phyloP scores from a whole-genome alignment of 768 basidiomycete genomes.

The Termitomyces eurrhizus region DNA sequence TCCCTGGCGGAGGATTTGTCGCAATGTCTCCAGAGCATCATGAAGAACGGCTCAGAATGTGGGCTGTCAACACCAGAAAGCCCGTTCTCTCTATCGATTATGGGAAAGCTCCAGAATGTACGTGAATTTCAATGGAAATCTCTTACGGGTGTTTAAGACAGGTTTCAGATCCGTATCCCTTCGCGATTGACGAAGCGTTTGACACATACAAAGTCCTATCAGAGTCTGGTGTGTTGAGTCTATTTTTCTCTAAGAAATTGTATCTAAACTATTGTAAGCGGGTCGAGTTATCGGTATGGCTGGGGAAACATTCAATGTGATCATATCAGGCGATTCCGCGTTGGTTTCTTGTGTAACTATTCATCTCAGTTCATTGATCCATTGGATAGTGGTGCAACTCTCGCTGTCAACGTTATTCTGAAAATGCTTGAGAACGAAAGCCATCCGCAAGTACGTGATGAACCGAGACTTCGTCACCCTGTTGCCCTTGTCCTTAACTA shows the following conservation, averaged over 20 bases:
- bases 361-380: constrained; percentile 10
- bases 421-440: constrained; percentile 72
- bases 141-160: neutral
- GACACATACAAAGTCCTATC: constrained; percentile 82
- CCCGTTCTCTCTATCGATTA: constrained; percentile 89
- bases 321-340: constrained; percentile 96
- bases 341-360: constrained; percentile 38
- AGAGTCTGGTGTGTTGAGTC: constrained; percentile 49
- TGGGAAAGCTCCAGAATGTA: constrained; percentile 96
- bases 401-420: constrained; percentile 81
- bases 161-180: constrained; percentile 87
- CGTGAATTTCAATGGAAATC: constrained; percentile 19
- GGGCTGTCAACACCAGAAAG: constrained; percentile 76
- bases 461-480: constrained; percentile 58
- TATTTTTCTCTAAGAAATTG: neutral
- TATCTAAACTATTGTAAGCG: constrained; percentile 27
- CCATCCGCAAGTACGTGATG: constrained; percentile 27
- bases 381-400: constrained; percentile 71
- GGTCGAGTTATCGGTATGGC: constrained; percentile 86
- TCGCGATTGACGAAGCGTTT: constrained; percentile 92
- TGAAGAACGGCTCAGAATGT: constrained; percentile 85
- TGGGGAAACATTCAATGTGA: constrained; percentile 70
- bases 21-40: constrained; percentile 97
- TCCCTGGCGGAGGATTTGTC: constrained; percentile 96
- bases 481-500: constrained; percentile 86